Percentiles rank a stretch among this genome's conserved stretches.
Conservation (phyloP, 1,284 basidiomycete genomes). For the Cutaneotrichosporon sp. region DNA sequence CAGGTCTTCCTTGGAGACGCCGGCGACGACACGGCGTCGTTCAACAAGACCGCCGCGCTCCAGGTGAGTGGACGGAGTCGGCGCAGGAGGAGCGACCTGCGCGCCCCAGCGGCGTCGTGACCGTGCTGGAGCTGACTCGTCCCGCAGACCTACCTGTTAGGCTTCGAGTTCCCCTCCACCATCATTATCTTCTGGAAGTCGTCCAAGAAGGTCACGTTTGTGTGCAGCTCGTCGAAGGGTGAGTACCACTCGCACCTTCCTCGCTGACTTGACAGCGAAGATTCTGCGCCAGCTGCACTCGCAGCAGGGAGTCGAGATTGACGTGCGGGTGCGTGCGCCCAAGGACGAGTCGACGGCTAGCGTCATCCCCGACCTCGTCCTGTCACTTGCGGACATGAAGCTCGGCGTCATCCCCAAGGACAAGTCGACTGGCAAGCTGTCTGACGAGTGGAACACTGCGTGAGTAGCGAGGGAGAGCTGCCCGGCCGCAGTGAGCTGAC, state of each 20-base stretch:
- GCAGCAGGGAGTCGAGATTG: constrained; percentile 40
- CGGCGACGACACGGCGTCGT: constrained; percentile 76
- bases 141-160: constrained; percentile 86
- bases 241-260: constrained; percentile 19
- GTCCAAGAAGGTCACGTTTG: constrained; percentile 66
- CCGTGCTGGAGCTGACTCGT: not conserved
- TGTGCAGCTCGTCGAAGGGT: constrained; percentile 92
- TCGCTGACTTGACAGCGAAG: constrained; percentile 40
- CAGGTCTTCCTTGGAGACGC: constrained; percentile 79
- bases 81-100: too few relatives aligned
- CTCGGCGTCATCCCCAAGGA: constrained; percentile 53
- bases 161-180: constrained; percentile 96
- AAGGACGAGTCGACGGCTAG: constrained; percentile 47
- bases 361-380: constrained; percentile 39
- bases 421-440: constrained; percentile 49
- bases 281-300: constrained; percentile 46
- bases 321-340: constrained; percentile 39
- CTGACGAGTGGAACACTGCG: constrained; percentile 59
- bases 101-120: too few relatives aligned
- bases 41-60: constrained; percentile 83
- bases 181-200: constrained; percentile 71
- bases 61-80: too few relatives aligned
- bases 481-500: constrained; percentile 1
- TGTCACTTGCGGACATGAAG: constrained; percentile 39
- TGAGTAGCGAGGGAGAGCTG: constrained; percentile 21